phyloP scores from a whole-genome alignment of 2,329 filamentous ascomycete genomes.

The Corinectria fuckeliana region DNA sequence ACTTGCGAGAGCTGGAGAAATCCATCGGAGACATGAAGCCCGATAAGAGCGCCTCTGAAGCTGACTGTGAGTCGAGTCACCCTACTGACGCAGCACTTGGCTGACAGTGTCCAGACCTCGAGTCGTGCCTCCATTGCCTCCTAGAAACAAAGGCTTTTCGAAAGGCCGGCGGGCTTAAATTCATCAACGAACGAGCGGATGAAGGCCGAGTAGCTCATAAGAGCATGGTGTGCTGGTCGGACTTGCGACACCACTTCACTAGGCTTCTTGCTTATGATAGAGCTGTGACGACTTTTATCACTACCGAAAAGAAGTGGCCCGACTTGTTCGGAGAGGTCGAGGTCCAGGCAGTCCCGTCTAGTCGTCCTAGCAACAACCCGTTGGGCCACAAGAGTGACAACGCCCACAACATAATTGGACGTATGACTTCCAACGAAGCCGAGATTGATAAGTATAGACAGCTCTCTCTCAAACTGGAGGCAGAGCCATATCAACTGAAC shows the following conservation, averaged over 20 bases:
- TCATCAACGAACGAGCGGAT: conserved; percentile 17
- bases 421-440: conserved; percentile 22
- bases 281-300: conserved; percentile 25
- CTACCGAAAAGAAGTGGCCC: conserved; percentile 34
- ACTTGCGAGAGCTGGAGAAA: neutral
- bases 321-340: conserved; percentile 41
- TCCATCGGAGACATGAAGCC: neutral
- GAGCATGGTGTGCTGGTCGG: conserved; percentile 35
- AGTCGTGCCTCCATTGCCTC: neutral
- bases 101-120: conserved; percentile 15
- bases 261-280: conserved; percentile 36
- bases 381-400: conserved; percentile 24
- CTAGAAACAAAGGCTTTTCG: conserved; percentile 15
- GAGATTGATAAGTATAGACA: conserved; percentile 8
- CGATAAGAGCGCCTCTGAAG: neutral
- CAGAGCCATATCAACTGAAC: conserved; percentile 31
- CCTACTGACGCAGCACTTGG: no score
- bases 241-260: conserved; percentile 39
- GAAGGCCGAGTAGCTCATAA: conserved; percentile 20
- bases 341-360: conserved; percentile 39
- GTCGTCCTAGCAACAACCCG: conserved; percentile 19
- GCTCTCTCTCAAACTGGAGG: conserved; percentile 30
- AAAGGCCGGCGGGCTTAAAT: neutral
- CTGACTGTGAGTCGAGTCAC: neutral
- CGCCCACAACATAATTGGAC: conserved; percentile 30